Evolutionary conservation across 495 filamentous ascomycete species (phyloP).

Genomic region (Cercophora scortea): DNA sequence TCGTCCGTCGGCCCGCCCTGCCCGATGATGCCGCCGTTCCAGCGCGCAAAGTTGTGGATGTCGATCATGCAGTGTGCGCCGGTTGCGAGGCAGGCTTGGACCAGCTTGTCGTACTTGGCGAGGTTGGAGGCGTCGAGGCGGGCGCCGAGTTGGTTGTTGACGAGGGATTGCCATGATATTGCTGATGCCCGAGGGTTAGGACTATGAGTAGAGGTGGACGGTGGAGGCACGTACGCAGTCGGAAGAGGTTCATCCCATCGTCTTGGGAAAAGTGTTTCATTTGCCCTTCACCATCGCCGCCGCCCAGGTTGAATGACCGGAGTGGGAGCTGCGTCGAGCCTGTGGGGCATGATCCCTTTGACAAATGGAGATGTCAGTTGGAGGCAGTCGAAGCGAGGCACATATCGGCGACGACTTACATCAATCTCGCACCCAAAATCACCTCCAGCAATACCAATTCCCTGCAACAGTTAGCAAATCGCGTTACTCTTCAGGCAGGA

Average conservation of each 20-base stretch:
- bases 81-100: conserved; percentile 50
- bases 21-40: conserved; percentile 52
- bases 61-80: conserved; percentile 53
- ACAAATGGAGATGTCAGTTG: neutral
- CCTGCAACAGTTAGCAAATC: conserved; percentile 9
- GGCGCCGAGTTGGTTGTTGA: conserved; percentile 36
- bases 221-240: conserved; percentile 33
- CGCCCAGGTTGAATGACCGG: conserved; percentile 11
- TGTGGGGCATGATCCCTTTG: conserved; percentile 26
- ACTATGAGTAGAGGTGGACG: neutral
- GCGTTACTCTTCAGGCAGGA: neutral
- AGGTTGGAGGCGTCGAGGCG: conserved; percentile 37
- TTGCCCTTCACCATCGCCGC: conserved; percentile 36
- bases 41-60: conserved; percentile 46
- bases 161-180: conserved; percentile 46
- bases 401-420: conserved; percentile 13
- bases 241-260: conserved; percentile 43
- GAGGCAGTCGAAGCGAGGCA: conserved; percentile 4
- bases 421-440: conserved; percentile 47
- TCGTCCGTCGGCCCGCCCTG: conserved; percentile 49
- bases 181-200: conserved; percentile 19
- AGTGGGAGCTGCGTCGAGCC: conserved; percentile 26
- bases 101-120: conserved; percentile 46
- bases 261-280: conserved; percentile 46
- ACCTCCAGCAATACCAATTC: conserved; percentile 37